Evolutionary conservation across 2,329 filamentous ascomycete genomes (phyloP).

Genomic region (Pestalotiopsis sp.): DNA sequence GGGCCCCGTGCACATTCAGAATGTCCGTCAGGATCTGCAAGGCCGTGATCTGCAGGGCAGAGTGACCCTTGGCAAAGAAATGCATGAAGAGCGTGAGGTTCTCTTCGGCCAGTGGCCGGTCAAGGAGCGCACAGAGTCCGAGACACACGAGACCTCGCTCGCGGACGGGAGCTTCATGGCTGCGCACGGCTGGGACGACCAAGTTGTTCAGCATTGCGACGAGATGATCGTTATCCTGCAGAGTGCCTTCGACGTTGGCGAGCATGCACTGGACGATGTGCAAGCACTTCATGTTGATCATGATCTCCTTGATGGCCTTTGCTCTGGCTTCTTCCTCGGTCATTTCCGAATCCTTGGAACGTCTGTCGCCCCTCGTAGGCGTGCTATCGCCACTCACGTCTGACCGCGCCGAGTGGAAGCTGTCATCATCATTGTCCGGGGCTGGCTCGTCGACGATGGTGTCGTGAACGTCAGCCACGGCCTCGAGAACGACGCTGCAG

Average conservation of each 20-base stretch:
- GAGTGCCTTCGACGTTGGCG: slow-evolving; percentile 83
- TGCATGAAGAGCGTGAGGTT: slow-evolving; percentile 94
- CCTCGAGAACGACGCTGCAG: slow-evolving; percentile 84
- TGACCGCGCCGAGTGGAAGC: slow-evolving; percentile 91
- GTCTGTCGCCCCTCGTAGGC: slow-evolving; percentile 49
- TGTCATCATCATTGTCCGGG: slow-evolving; percentile 66
- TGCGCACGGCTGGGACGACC: slow-evolving; percentile 91
- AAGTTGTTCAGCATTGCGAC: slow-evolving; percentile 98
- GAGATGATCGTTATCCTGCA: slow-evolving; percentile 89
- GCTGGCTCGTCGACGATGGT: slow-evolving; percentile 76
- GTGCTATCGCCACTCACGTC: slow-evolving; percentile 73
- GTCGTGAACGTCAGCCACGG: slow-evolving; percentile 95
- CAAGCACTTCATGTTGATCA: slow-evolving; percentile 98
- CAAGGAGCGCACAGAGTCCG: slow-evolving; percentile 87
- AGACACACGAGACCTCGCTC: slow-evolving; percentile 89
- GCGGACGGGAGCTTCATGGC: slow-evolving; percentile 88
- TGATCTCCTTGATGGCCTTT: slow-evolving; percentile 85
- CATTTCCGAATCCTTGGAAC: slow-evolving; percentile 43
- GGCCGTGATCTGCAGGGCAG: slow-evolving; percentile 85
- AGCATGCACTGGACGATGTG: slow-evolving; percentile 98
- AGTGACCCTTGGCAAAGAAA: slow-evolving; percentile 92
- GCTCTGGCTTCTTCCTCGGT: slow-evolving; percentile 68
- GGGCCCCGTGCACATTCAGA: slow-evolving; percentile 81
- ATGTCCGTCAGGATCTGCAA: slow-evolving; percentile 94
- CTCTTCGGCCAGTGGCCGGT: slow-evolving; percentile 87